Conservation (phyloP, 139 green algal species). For the Microglena sp. region DNA sequence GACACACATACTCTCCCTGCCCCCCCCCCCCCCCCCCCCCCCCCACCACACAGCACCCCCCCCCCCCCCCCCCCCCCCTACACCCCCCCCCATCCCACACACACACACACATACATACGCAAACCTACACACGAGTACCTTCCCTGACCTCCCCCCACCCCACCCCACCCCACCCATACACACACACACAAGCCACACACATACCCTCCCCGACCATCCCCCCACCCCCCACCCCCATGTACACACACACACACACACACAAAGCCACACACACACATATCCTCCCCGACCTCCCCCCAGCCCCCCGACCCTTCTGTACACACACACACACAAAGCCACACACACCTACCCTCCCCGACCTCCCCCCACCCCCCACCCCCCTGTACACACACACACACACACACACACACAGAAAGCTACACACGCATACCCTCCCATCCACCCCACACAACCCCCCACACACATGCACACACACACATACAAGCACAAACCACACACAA, state of each 20-base stretch:
- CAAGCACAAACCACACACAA: too few species aligned
- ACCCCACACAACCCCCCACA: neutral
- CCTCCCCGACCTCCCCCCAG: too few species aligned
- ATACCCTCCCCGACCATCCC: neutral
- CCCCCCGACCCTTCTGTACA: neutral
- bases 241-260: too few species aligned
- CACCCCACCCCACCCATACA: neutral
- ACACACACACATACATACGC: slow-evolving; percentile 5
- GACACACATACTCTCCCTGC: too few species aligned
- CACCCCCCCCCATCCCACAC: neutral
- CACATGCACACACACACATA: neutral
- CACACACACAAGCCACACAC: neutral
- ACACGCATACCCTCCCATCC: neutral
- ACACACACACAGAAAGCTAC: neutral
- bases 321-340: neutral
- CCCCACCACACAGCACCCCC: too few species aligned
- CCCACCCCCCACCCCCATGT: too few species aligned
- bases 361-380: neutral
- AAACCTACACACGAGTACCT: neutral
- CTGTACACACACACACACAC: neutral
- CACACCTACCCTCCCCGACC: neutral
- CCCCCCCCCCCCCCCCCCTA: too few species aligned
- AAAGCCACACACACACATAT: neutral
- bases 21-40: too few species aligned
- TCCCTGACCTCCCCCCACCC: too few species aligned